Percentiles rank a stretch among this genome's conserved stretches.
phyloP scores from a whole-genome alignment of 2,329 filamentous ascomycete species.

The Biscogniauxia mediterranea region DNA sequence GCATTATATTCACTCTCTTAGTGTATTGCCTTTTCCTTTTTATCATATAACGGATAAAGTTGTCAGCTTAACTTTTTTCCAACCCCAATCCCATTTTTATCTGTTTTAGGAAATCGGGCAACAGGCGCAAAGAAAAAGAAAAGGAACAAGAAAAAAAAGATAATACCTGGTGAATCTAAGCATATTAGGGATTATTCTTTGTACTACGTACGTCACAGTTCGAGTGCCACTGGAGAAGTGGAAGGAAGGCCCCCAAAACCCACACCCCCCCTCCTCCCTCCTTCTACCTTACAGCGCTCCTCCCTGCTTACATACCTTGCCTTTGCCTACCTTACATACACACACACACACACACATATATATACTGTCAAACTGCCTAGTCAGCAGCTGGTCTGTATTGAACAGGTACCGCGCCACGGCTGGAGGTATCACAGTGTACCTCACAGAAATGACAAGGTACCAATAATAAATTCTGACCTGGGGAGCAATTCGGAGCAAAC shows the following conservation, averaged over 20 bases:
- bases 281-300: not conserved
- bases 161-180: not conserved
- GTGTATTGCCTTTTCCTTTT: no score
- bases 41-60: no score
- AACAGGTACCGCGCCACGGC: constrained; percentile 14
- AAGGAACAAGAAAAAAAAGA: not conserved
- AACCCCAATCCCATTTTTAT: not conserved
- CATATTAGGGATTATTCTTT: not conserved
- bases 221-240: not conserved
- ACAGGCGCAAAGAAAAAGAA: not conserved
- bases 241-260: not conserved
- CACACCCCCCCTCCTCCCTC: no score
- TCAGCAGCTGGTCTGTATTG: constrained; percentile 8
- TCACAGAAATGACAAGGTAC: constrained; percentile 25
- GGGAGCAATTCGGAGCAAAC: constrained; percentile 23
- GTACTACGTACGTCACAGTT: not conserved
- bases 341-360: not conserved
- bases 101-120: not conserved
- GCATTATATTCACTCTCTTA: not conserved
- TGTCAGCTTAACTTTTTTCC: not conserved
- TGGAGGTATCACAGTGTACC: constrained; percentile 27
- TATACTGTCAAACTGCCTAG: not conserved
- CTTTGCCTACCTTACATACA: constrained; percentile 6
- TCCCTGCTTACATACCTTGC: constrained; percentile 1
- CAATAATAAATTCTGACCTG: constrained; percentile 10